These are phyloP conservation scores for Leptodermis oblonga DNA, from an alignment of 257 asterid species.

Conservation along the genomic window DNA sequence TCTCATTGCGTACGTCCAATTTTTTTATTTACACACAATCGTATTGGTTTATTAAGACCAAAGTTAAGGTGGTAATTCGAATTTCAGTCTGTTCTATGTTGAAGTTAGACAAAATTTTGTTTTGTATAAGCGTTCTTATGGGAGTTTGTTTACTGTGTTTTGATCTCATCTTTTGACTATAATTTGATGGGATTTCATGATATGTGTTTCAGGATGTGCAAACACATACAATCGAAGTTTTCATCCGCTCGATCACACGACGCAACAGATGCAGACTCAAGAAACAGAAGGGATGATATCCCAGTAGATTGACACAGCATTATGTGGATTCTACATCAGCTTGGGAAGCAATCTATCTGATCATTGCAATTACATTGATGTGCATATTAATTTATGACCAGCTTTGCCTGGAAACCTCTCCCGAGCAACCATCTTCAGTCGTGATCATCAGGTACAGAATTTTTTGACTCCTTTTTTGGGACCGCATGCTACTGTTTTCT, in stretches of 20 bases:
- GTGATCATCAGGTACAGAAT: background rate
- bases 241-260: slow-evolving; percentile 34
- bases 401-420: background rate
- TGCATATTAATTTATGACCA: background rate
- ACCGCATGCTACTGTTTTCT: background rate
- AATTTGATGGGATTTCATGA: slow-evolving; percentile 2
- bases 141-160: slow-evolving; percentile 4
- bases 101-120: background rate
- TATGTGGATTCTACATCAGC: background rate
- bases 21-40: background rate
- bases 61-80: background rate
- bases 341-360: background rate
- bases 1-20: slow-evolving; percentile 61
- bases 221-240: slow-evolving; percentile 41
- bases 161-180: slow-evolving; percentile 9
- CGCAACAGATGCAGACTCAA: slow-evolving; percentile 29
- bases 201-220: slow-evolving; percentile 65
- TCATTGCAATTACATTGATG: background rate
- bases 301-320: slow-evolving; percentile 39
- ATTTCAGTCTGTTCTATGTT: background rate
- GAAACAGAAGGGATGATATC: slow-evolving; percentile 47
- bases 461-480: background rate
- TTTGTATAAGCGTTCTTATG: background rate
- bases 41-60: background rate
- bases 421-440: background rate